These are phyloP conservation scores for Darksidea phi DNA, from an alignment of 495 filamentous ascomycete species.

Conservation along the genomic window DNA sequence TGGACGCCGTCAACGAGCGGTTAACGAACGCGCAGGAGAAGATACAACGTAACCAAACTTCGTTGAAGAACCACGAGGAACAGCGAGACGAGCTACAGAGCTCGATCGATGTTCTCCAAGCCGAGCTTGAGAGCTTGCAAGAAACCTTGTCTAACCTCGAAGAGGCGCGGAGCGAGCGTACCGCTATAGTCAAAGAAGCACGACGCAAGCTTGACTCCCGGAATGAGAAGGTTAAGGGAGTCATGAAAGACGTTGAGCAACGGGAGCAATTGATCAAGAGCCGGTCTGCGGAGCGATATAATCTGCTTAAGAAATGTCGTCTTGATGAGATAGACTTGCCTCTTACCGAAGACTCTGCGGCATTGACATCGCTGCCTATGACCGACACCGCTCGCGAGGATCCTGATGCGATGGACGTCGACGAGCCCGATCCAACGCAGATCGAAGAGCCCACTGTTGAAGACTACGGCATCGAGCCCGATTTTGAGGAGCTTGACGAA, in stretches of 20 bases:
- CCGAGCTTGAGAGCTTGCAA: slow-evolving; percentile 72
- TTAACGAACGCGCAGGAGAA: slow-evolving; percentile 65
- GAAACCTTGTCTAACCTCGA: slow-evolving; percentile 68
- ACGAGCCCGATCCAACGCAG: slow-evolving; percentile 41
- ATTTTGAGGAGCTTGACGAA: slow-evolving; percentile 83
- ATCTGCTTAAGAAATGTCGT: slow-evolving; percentile 82
- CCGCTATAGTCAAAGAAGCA: slow-evolving; percentile 75
- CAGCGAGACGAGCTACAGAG: slow-evolving; percentile 74
- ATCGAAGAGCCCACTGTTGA: slow-evolving; percentile 56
- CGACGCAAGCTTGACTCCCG: slow-evolving; percentile 81
- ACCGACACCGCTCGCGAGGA: slow-evolving; percentile 70
- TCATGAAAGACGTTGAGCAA: slow-evolving; percentile 69
- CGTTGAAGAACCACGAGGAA: slow-evolving; percentile 66
- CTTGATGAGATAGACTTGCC: slow-evolving; percentile 90
- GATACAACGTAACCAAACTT: slow-evolving; percentile 60
- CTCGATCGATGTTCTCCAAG: slow-evolving; percentile 66
- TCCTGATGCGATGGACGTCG: slow-evolving; percentile 84
- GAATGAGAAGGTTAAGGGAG: slow-evolving; percentile 75
- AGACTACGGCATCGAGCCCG: slow-evolving; percentile 89
- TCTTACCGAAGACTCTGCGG: slow-evolving; percentile 66
- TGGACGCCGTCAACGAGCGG: slow-evolving; percentile 66
- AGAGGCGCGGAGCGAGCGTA: slow-evolving; percentile 62
- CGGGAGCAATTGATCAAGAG: slow-evolving; percentile 82
- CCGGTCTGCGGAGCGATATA: slow-evolving; percentile 77
- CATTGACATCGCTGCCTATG: slow-evolving; percentile 80